phyloP scores from a whole-genome alignment of 768 basidiomycete species.

The Lactarius akahatsu region DNA sequence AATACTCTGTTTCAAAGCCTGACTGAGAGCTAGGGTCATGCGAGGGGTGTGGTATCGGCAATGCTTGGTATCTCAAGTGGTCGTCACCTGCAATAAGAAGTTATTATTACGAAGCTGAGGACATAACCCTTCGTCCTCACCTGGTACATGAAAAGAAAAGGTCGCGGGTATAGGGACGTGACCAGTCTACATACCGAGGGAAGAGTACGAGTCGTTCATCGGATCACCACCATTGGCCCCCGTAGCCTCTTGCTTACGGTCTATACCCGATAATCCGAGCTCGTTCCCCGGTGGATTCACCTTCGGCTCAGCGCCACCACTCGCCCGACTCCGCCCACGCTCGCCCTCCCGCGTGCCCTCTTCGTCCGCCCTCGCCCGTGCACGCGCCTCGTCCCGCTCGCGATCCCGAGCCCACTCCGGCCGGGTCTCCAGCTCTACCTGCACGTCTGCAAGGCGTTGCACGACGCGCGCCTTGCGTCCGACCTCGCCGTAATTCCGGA shows the following conservation, averaged over 20 bases:
- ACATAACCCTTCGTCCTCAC: background rate
- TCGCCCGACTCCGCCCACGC: background rate
- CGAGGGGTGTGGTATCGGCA: background rate
- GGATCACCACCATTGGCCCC: background rate
- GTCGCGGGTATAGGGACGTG: background rate
- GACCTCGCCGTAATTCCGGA: conserved; percentile 54
- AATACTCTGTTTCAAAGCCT: background rate
- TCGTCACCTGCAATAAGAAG: background rate
- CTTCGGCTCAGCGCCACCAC: background rate
- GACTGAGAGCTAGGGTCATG: background rate
- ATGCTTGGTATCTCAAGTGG: background rate
- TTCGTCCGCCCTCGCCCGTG: background rate
- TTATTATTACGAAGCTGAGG: background rate
- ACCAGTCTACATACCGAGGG: conserved; percentile 3
- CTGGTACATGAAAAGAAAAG: background rate
- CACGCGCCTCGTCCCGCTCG: background rate
- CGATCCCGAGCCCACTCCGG: background rate
- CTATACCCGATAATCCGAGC: conserved; percentile 21
- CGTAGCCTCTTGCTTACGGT: conserved; percentile 7
- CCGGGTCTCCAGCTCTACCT: conserved; percentile 29
- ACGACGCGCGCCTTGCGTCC: conserved; percentile 23
- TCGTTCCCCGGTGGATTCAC: conserved; percentile 1
- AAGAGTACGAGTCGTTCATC: conserved; percentile 14
- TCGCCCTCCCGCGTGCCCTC: background rate
- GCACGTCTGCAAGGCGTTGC: conserved; percentile 24